These are phyloP conservation scores for Hypoxylon crocopeplum DNA, from an alignment of 495 filamentous ascomycete genomes.

Conservation along the genomic window DNA sequence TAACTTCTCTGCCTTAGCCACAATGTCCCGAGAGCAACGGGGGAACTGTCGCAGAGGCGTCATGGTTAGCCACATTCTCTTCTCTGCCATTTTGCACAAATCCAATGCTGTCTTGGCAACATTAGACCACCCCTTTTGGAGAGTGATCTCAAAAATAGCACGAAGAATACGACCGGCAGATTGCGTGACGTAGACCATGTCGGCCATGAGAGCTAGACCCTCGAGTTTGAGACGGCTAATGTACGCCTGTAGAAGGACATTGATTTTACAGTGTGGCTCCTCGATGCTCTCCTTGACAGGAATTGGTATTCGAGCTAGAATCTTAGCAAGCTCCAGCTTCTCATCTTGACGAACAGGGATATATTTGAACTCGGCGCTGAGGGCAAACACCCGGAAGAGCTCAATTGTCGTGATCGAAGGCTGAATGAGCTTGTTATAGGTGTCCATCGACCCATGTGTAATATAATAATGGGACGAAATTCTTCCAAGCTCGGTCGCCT, in stretches of 20 bases:
- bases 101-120: slow-evolving; percentile 93
- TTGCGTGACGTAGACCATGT: slow-evolving; percentile 98
- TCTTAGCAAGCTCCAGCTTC: slow-evolving; percentile 92
- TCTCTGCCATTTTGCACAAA: slow-evolving; percentile 99
- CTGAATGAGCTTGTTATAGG: slow-evolving; percentile 94
- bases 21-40: slow-evolving; percentile 78
- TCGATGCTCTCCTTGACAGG: slow-evolving; percentile 98
- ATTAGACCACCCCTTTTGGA: slow-evolving; percentile 95
- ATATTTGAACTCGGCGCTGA: slow-evolving; percentile 99
- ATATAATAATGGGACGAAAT: slow-evolving; percentile 99
- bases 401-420: slow-evolving; percentile 91
- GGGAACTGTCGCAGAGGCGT: slow-evolving; percentile 92
- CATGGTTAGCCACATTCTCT: slow-evolving; percentile 99
- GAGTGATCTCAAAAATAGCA: slow-evolving; percentile 93
- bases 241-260: slow-evolving; percentile 96
- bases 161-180: slow-evolving; percentile 95
- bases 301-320: slow-evolving; percentile 87
- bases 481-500: slow-evolving; percentile 90
- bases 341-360: slow-evolving; percentile 98
- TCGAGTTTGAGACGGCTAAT: slow-evolving; percentile 95
- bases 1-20: slow-evolving; percentile 91
- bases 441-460: slow-evolving; percentile 92
- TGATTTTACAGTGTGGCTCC: slow-evolving; percentile 97
- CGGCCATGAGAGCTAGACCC: slow-evolving; percentile 94
- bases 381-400: slow-evolving; percentile 94